These are phyloP conservation scores for Botrytis porri DNA, from an alignment of 2,329 filamentous ascomycete genomes.

Conservation along the genomic window DNA sequence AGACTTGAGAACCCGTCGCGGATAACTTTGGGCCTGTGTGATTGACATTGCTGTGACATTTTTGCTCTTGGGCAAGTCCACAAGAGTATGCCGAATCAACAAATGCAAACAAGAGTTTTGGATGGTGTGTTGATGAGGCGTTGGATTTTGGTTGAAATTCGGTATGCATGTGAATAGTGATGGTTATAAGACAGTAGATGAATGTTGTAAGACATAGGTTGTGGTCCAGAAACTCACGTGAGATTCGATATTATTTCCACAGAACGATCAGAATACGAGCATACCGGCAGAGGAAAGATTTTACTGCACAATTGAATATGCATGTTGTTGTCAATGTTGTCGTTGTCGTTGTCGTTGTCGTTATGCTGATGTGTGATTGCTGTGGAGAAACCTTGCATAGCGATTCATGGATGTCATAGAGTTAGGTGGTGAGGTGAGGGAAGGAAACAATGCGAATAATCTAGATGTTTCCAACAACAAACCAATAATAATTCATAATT, in stretches of 20 bases:
- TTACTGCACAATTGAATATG: background rate
- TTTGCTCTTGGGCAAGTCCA: background rate
- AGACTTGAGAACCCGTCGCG: background rate
- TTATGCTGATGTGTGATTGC: background rate
- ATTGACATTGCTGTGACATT: background rate
- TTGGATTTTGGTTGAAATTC: background rate
- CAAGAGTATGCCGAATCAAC: background rate
- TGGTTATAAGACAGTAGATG: background rate
- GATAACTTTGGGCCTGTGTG: background rate
- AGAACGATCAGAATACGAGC: background rate
- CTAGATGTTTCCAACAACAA: slow-evolving; percentile 16
- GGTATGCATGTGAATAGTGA: background rate
- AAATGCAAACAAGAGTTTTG: background rate
- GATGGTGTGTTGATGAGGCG: background rate
- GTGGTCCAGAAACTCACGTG: background rate
- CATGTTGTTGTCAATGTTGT: background rate
- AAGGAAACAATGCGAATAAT: slow-evolving; percentile 13
- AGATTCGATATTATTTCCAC: background rate
- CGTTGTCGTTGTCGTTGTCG: background rate
- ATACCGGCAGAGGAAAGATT: background rate
- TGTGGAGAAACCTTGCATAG: background rate
- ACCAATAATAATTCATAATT: slow-evolving; percentile 14
- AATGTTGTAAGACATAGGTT: background rate
- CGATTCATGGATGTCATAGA: slow-evolving; percentile 2
- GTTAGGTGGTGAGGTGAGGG: background rate